Conservation (phyloP, 495 filamentous ascomycete genomes). For the Hyaloscypha hepaticicola region DNA sequence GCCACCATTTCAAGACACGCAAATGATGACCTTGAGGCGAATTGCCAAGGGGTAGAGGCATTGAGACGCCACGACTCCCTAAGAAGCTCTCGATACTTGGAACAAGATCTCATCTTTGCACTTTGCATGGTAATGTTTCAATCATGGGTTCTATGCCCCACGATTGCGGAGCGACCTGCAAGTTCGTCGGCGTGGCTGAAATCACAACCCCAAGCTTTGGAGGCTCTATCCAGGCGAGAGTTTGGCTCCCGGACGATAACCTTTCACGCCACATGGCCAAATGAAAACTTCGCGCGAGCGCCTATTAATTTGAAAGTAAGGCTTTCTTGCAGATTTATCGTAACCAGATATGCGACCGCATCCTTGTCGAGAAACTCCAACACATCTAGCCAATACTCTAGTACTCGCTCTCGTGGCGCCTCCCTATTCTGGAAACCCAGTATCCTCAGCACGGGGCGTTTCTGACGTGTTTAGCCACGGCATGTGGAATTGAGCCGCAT, state of each 20-base stretch:
- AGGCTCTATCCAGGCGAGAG: too few relatives aligned
- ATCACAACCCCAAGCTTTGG: too few relatives aligned
- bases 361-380: slow-evolving; percentile 1
- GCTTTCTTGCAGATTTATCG: neutral
- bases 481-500: slow-evolving; percentile 4
- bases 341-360: neutral
- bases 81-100: slow-evolving; percentile 20
- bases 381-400: slow-evolving; percentile 1
- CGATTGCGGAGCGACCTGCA: too few relatives aligned
- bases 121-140: neutral
- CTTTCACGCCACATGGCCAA: too few relatives aligned
- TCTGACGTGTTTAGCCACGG: neutral
- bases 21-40: neutral
- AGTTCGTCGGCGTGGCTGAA: too few relatives aligned
- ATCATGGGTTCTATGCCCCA: too few relatives aligned
- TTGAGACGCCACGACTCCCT: slow-evolving; percentile 13
- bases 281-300: too few relatives aligned
- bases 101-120: slow-evolving; percentile 5
- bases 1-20: slow-evolving; percentile 1
- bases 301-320: neutral
- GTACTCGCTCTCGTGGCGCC: slow-evolving; percentile 1
- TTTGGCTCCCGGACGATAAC: too few relatives aligned
- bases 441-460: neutral
- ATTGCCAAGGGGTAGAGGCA: slow-evolving; percentile 5
- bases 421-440: neutral